phyloP scores from a whole-genome alignment of 768 basidiomycete genomes.

The Chalciporus sphaerocephalus region DNA sequence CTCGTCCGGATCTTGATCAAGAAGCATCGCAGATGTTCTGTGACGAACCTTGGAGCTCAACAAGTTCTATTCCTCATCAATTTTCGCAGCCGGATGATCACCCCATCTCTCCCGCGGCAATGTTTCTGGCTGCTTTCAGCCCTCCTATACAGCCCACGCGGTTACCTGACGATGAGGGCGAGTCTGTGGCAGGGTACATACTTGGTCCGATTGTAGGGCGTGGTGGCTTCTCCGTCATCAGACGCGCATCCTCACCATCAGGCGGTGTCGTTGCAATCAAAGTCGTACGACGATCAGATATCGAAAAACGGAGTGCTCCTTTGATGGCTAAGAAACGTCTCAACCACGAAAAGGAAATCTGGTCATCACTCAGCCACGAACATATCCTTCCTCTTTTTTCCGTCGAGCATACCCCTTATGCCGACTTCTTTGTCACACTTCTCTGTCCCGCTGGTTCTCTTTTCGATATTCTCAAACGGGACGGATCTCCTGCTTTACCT shows the following conservation, averaged over 20 bases:
- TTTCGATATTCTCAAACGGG: constrained; percentile 74
- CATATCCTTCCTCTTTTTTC: constrained; percentile 83
- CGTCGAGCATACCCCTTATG: constrained; percentile 50
- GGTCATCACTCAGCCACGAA: constrained; percentile 77
- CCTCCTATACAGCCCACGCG: constrained; percentile 33
- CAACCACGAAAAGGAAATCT: constrained; percentile 66
- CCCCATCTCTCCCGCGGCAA: constrained; percentile 61
- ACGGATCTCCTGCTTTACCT: constrained; percentile 60
- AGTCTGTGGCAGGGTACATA: constrained; percentile 63
- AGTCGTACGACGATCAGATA: constrained; percentile 61
- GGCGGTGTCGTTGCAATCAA: constrained; percentile 80
- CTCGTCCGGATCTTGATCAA: constrained; percentile 28
- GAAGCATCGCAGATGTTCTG: constrained; percentile 17
- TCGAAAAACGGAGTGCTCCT: constrained; percentile 50
- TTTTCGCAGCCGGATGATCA: constrained; percentile 13
- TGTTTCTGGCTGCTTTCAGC: constrained; percentile 66
- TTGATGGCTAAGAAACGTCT: constrained; percentile 49
- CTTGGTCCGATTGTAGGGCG: constrained; percentile 73
- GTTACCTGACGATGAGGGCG: constrained; percentile 63
- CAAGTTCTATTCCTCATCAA: background rate
- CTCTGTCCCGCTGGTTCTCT: constrained; percentile 83
- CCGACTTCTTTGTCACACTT: constrained; percentile 79
- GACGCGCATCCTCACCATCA: constrained; percentile 57
- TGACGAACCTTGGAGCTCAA: constrained; percentile 1
- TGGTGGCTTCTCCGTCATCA: constrained; percentile 79